phyloP scores from a whole-genome alignment of 2,329 filamentous ascomycete genomes.

The Endoconidiophora laricicola region DNA sequence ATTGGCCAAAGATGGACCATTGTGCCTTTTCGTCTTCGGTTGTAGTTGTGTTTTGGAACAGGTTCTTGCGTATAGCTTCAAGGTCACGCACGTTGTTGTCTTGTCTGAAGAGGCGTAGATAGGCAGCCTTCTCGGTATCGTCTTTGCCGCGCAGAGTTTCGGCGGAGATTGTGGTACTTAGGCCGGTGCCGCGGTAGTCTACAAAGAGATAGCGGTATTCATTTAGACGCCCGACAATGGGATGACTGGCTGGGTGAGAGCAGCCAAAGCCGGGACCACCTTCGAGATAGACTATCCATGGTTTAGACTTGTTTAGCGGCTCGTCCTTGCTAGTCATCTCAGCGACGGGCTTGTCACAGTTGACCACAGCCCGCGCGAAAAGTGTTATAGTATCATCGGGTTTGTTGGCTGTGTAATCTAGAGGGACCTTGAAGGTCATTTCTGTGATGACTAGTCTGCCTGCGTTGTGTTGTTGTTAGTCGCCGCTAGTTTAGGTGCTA shows the following conservation, averaged over 20 bases:
- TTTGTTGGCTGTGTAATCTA: slow-evolving; percentile 50
- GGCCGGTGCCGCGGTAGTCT: slow-evolving; percentile 81
- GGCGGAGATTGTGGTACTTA: slow-evolving; percentile 65
- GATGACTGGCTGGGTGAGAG: slow-evolving; percentile 53
- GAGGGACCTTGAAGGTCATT: slow-evolving; percentile 72
- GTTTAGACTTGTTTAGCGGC: slow-evolving; percentile 27
- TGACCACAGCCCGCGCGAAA: slow-evolving; percentile 60
- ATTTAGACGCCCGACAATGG: slow-evolving; percentile 53
- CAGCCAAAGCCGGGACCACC: slow-evolving; percentile 76
- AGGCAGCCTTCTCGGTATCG: slow-evolving; percentile 53
- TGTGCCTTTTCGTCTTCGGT: slow-evolving; percentile 42
- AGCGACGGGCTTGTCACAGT: slow-evolving; percentile 45
- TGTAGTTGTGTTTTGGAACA: slow-evolving; percentile 35
- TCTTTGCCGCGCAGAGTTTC: slow-evolving; percentile 45
- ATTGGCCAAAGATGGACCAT: slow-evolving; percentile 82
- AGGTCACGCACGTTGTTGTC: slow-evolving; percentile 82
- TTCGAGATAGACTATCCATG: slow-evolving; percentile 58
- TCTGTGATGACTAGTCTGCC: slow-evolving; percentile 64
- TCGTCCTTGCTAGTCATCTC: slow-evolving; percentile 23
- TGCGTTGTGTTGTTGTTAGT: slow-evolving; percentile 19
- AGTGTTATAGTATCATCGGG: slow-evolving; percentile 46
- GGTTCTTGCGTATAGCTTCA: slow-evolving; percentile 62
- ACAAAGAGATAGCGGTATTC: slow-evolving; percentile 76
- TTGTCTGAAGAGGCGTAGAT: slow-evolving; percentile 71
- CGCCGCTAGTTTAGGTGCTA: neutral